These are phyloP conservation scores for Pisolithus thermaeus DNA, from an alignment of 1,284 basidiomycete species.

Conservation along the genomic window DNA sequence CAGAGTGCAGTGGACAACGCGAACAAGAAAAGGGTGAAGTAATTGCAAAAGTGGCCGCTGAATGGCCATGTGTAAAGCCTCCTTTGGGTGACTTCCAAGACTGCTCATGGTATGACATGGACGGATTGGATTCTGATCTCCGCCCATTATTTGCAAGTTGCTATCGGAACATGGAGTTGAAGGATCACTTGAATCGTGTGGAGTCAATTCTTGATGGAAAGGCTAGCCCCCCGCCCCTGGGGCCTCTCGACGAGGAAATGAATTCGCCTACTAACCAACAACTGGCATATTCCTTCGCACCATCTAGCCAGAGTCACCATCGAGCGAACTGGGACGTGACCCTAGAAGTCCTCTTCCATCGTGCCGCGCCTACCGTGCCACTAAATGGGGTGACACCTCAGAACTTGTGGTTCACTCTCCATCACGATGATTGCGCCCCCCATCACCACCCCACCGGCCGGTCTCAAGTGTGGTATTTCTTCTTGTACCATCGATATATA, in stretches of 20 bases:
- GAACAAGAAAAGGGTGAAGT: conserved; percentile 3
- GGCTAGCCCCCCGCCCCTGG: neutral
- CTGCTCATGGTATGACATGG: conserved; percentile 6
- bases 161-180: conserved; percentile 12
- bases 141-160: conserved; percentile 8
- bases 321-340: too few relatives aligned
- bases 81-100: conserved; percentile 4
- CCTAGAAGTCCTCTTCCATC: too few relatives aligned
- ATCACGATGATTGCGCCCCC: too few relatives aligned
- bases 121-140: neutral
- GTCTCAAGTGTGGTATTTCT: neutral
- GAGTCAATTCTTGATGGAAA: conserved; percentile 11
- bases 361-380: too few relatives aligned
- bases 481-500: neutral
- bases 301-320: too few relatives aligned
- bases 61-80: conserved; percentile 18
- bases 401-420: neutral
- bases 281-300: too few relatives aligned
- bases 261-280: too few relatives aligned
- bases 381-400: too few relatives aligned
- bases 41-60: neutral
- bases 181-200: conserved; percentile 12
- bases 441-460: too few relatives aligned
- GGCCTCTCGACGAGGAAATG: neutral
- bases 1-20: conserved; percentile 9